phyloP scores from a whole-genome alignment of 768 basidiomycete genomes.

The Gautieria morchelliformis region DNA sequence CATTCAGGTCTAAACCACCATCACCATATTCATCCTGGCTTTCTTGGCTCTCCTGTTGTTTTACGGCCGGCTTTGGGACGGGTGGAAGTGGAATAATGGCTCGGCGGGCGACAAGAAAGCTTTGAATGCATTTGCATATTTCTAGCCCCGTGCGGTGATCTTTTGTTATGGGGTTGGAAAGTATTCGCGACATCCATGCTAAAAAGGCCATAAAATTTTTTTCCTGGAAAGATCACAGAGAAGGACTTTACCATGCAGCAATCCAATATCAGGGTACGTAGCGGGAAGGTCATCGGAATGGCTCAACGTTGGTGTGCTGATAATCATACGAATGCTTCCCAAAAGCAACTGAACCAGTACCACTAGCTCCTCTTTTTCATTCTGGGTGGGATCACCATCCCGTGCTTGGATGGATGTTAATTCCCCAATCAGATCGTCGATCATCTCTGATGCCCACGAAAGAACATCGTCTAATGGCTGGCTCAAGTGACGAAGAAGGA shows the following conservation, averaged over 20 bases:
- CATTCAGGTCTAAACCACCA: slow-evolving; percentile 49
- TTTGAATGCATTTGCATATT: slow-evolving; percentile 47
- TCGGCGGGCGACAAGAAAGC: slow-evolving; percentile 51
- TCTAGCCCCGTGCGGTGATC: slow-evolving; percentile 43
- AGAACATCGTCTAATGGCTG: slow-evolving; percentile 43
- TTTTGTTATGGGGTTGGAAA: slow-evolving; percentile 32
- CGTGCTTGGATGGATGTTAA: slow-evolving; percentile 25
- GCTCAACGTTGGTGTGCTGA: slow-evolving; percentile 31
- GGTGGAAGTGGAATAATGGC: slow-evolving; percentile 30
- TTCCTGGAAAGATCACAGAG: background rate
- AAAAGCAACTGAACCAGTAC: slow-evolving; percentile 44
- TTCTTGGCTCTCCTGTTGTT: slow-evolving; percentile 42
- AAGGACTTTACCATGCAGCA: slow-evolving; percentile 39
- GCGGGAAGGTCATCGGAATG: slow-evolving; percentile 21
- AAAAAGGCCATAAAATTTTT: background rate
- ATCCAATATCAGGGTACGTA: slow-evolving; percentile 52
- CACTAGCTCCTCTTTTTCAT: slow-evolving; percentile 19
- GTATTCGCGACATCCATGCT: slow-evolving; percentile 53
- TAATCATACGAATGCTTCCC: slow-evolving; percentile 44
- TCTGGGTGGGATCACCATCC: slow-evolving; percentile 1
- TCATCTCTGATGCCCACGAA: slow-evolving; percentile 58
- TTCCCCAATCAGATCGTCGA: slow-evolving; percentile 45
- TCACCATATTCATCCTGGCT: slow-evolving; percentile 71
- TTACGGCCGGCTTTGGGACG: slow-evolving; percentile 10
- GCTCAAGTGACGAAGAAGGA: slow-evolving; percentile 45